Percentiles rank a stretch among this genome's conserved stretches.
These are phyloP conservation scores for Phaeodactylum tricornutum DNA, from an alignment of 108 stramenopile species.

Conservation along the genomic window DNA sequence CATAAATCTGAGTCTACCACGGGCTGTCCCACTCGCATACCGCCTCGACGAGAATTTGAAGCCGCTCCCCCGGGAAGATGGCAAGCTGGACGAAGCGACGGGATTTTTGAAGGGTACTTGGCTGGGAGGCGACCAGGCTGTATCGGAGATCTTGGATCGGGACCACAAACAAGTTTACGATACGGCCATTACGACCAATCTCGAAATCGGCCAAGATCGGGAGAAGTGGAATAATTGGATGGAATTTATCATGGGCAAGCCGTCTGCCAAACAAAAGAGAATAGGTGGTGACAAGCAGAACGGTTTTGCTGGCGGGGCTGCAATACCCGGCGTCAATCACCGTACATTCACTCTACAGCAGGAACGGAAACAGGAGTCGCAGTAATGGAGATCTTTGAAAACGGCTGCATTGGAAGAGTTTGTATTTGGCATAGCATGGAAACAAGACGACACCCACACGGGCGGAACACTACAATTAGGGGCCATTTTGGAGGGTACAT, in stretches of 20 bases:
- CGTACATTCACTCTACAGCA: no score
- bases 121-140: constrained; percentile 72
- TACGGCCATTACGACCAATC: constrained; percentile 45
- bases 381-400: no score
- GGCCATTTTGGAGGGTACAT: no score
- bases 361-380: no score
- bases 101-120: constrained; percentile 70
- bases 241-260: not conserved
- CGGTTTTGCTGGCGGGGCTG: no score
- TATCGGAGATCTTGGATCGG: constrained; percentile 57
- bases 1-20: constrained; percentile 80
- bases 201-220: constrained; percentile 25
- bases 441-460: no score
- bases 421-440: no score
- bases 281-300: no score
- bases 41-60: constrained; percentile 71
- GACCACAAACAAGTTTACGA: constrained; percentile 80
- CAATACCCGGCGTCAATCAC: no score
- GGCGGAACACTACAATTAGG: no score
- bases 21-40: constrained; percentile 86
- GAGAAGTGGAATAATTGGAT: constrained; percentile 1
- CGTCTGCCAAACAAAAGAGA: no score
- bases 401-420: no score
- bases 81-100: constrained; percentile 70
- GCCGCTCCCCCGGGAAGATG: constrained; percentile 58